These are phyloP conservation scores for Borovskyia barvae DNA, from an alignment of 208 protist species.

Conservation along the genomic window DNA sequence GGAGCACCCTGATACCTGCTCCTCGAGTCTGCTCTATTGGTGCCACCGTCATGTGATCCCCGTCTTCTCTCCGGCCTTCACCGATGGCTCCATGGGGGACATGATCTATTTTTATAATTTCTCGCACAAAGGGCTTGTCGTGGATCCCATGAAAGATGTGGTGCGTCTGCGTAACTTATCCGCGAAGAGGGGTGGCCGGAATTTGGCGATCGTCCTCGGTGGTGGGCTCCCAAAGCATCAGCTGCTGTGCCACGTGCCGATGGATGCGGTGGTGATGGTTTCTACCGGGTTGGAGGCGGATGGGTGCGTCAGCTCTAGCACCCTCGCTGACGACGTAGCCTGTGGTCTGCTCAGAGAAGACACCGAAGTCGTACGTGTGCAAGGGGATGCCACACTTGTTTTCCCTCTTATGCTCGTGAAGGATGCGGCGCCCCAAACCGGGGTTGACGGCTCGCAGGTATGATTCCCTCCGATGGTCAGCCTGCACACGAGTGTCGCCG, in stretches of 20 bases:
- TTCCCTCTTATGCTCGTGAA: slow-evolving; percentile 70
- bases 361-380: slow-evolving; percentile 74
- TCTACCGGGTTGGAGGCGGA: slow-evolving; percentile 83
- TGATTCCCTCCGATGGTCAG: no score
- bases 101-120: slow-evolving; percentile 99
- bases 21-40: slow-evolving; percentile 98
- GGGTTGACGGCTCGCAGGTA: no score
- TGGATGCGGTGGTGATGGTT: slow-evolving; percentile 73
- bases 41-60: slow-evolving; percentile 98
- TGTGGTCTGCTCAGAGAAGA: slow-evolving; percentile 44
- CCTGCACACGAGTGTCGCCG: no score
- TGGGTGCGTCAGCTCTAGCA: slow-evolving; percentile 82
- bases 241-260: slow-evolving; percentile 58
- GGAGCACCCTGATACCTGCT: slow-evolving; percentile 87
- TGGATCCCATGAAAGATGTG: slow-evolving; percentile 95
- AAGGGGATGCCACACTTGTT: slow-evolving; percentile 86
- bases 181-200: slow-evolving; percentile 14
- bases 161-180: slow-evolving; percentile 40
- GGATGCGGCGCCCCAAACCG: no score
- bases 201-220: slow-evolving; percentile 73
- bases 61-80: slow-evolving; percentile 99
- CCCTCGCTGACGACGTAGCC: slow-evolving; percentile 55
- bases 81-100: slow-evolving; percentile 99
- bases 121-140: slow-evolving; percentile 94
- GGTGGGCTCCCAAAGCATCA: slow-evolving; percentile 85